These are phyloP conservation scores for Diaporthe longicolla DNA, from an alignment of 2,329 filamentous ascomycete species.

Conservation along the genomic window DNA sequence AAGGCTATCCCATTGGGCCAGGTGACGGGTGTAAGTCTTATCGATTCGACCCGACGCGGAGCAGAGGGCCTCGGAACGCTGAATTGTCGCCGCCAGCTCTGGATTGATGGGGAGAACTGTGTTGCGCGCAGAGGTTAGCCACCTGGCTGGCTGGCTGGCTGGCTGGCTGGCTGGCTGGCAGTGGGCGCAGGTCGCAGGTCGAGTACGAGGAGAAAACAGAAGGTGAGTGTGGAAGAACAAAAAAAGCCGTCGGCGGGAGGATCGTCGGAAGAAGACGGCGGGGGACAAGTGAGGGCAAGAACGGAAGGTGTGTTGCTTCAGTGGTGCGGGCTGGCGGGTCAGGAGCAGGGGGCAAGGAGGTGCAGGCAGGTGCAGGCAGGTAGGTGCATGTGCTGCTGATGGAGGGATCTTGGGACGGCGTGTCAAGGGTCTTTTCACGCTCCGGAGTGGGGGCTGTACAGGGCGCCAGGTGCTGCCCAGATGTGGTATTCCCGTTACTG, in stretches of 20 bases:
- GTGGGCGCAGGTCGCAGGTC: background rate
- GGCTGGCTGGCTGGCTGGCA: background rate
- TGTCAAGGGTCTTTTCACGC: conserved; percentile 15
- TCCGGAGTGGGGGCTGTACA: conserved; percentile 3
- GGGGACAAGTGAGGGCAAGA: conserved; percentile 26
- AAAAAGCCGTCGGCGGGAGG: conserved; percentile 11
- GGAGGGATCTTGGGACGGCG: too few relatives aligned
- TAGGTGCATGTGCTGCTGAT: conserved; percentile 12
- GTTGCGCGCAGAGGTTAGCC: background rate
- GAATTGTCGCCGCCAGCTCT: conserved; percentile 16
- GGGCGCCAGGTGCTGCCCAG: too few relatives aligned
- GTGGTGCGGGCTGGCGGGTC: conserved; percentile 13
- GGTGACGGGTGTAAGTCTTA: conserved; percentile 26
- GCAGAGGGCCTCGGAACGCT: background rate
- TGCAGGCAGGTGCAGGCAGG: background rate
- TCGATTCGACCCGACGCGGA: conserved; percentile 35
- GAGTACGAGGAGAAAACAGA: background rate
- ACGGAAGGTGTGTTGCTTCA: conserved; percentile 27
- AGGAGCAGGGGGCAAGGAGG: background rate
- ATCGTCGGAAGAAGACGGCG: conserved; percentile 38
- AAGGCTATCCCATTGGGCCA: conserved; percentile 39
- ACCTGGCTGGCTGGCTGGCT: background rate
- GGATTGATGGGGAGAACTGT: background rate
- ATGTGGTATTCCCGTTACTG: too few relatives aligned
- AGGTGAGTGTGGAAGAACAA: background rate